Evolutionary conservation across 106 monocot species (phyloP).

Genomic region (Dioscorea alata): DNA sequence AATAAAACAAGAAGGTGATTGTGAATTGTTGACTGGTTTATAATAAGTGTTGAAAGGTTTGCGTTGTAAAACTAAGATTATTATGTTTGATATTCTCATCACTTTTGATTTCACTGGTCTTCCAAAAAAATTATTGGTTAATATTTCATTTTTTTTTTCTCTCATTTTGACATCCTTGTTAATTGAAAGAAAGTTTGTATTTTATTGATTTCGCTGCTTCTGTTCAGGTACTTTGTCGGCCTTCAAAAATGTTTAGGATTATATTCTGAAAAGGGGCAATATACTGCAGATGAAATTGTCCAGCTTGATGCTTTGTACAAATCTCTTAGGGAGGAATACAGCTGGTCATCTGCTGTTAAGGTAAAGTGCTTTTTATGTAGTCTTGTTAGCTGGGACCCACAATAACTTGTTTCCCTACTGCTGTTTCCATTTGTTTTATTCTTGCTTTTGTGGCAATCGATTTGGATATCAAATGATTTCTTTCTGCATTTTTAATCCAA

Average conservation of each 20-base stretch:
- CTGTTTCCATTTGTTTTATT: neutral
- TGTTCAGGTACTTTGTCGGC: conserved; percentile 68
- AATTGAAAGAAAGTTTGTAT: neutral
- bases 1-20: no score
- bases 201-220: conserved; percentile 3
- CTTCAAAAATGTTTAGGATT: conserved; percentile 83
- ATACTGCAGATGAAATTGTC: conserved; percentile 55
- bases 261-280: conserved; percentile 66
- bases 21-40: no score
- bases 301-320: conserved; percentile 67
- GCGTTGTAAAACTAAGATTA: no score
- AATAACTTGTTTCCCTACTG: neutral
- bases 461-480: no score
- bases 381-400: no score
- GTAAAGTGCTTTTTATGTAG: conserved; percentile 21
- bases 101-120: no score
- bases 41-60: no score
- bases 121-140: no score
- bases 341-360: conserved; percentile 86
- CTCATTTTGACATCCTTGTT: no score
- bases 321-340: conserved; percentile 65
- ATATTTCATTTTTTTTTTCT: no score
- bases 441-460: neutral
- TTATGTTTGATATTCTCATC: no score
- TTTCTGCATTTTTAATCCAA: no score